Percentiles rank a stretch among this genome's conserved stretches.
Conservation (phyloP, 768 basidiomycete genomes). For the Boletus eberwhitei region DNA sequence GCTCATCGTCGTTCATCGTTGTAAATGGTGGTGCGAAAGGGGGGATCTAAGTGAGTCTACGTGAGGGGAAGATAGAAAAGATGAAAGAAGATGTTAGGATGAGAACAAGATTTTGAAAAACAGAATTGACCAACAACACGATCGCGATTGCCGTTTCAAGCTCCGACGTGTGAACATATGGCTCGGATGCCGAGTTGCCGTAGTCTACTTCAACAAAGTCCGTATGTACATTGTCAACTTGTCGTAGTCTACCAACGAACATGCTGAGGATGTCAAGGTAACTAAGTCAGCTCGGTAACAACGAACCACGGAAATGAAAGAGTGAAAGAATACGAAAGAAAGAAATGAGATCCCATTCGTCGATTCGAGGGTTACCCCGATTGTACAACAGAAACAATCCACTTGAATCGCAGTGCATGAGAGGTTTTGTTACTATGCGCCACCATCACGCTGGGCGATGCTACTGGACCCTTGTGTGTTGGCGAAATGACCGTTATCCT, state of each 20-base stretch:
- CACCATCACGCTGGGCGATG: not conserved
- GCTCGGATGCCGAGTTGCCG: constrained; percentile 19
- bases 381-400: not conserved
- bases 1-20: constrained; percentile 89
- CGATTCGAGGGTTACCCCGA: not conserved
- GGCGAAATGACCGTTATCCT: not conserved
- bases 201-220: no score
- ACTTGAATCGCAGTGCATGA: not conserved
- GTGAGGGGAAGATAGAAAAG: constrained; percentile 19
- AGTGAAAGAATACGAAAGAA: not conserved
- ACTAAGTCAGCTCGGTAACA: not conserved
- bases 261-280: not conserved
- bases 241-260: not conserved
- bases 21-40: constrained; percentile 13
- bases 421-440: not conserved
- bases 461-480: not conserved
- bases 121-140: constrained; percentile 7
- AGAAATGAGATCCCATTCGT: not conserved
- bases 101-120: constrained; percentile 20
- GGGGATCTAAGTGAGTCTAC: constrained; percentile 23
- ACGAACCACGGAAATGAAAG: not conserved
- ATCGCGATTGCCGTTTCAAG: constrained; percentile 38
- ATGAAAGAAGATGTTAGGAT: constrained; percentile 26
- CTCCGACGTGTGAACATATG: constrained; percentile 34
- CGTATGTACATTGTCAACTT: not conserved